A percentile compares a stretch with the other conserved stretches of the same genome.
phyloP scores from a whole-genome alignment of 805 yeast species.

The Vanderwaltozyma verrucispora region DNA sequence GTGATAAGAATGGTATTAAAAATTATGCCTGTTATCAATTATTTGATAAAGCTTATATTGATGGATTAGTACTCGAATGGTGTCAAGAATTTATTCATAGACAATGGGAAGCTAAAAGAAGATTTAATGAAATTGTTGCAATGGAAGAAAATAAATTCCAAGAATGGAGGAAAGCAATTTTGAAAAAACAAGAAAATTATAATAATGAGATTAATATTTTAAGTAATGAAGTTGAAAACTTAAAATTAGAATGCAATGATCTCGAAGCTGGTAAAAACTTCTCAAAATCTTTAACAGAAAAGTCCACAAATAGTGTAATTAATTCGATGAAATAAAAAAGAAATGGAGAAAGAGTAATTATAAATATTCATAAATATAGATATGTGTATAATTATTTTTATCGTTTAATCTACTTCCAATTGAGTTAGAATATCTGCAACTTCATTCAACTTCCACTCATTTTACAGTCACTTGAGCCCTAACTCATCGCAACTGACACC shows the following conservation, averaged over 20 bases:
- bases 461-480: no score
- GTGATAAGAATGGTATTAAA: slow-evolving; percentile 27
- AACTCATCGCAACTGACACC: no score
- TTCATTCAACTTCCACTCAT: no score
- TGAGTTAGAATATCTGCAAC: no score
- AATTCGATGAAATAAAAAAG: no score
- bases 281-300: neutral
- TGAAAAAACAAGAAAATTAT: slow-evolving; percentile 43
- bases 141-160: slow-evolving; percentile 47
- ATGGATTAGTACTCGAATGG: slow-evolving; percentile 32
- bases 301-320: neutral
- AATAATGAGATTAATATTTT: slow-evolving; percentile 43
- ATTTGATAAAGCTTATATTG: slow-evolving; percentile 30
- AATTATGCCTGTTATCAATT: slow-evolving; percentile 32
- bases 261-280: slow-evolving; percentile 9
- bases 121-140: slow-evolving; percentile 34
- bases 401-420: no score
- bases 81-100: slow-evolving; percentile 38
- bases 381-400: no score
- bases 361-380: no score
- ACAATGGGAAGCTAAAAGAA: slow-evolving; percentile 35
- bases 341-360: no score
- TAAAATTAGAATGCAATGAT: slow-evolving; percentile 28
- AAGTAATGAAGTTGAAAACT: slow-evolving; percentile 28
- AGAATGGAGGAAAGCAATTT: slow-evolving; percentile 50